Base-by-base conservation (phyloP, 331 rosid species). In the Malus hybrid region DNA sequence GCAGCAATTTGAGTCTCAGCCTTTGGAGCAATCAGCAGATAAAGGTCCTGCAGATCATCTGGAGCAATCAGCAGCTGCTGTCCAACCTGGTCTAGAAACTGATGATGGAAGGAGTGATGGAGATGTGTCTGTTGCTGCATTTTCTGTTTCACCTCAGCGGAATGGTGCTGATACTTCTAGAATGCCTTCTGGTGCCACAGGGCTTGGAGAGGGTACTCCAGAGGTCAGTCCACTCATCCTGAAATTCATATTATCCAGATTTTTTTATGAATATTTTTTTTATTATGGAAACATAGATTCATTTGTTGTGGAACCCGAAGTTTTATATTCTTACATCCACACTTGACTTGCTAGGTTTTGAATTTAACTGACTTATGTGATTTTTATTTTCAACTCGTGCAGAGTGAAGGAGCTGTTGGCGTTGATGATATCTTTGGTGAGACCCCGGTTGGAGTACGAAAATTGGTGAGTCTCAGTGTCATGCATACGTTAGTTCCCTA, bases 351-450 rank as follows among this genome's bases (percentile, higher is more conserved):
- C 28, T 36, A 11, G 22, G n/a, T 39, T 11, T 55, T 6, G 52
- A 39, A 56, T 39, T 31, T 79, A 69, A 44, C 24, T 27, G 31
- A 63, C 18, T 65, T 67, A 54, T 80, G 70, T 78, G n/a, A 39
- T 64, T 60, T 84, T 50, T 70, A 18, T 76, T 19, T 32, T 34
- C 50, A 27, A 83, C 54, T 32, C 78, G 48, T 76, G 76, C 93
- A 92, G 98, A 91, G 97, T 81, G 98, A 95, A 87, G 80, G 96
- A 75, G 85, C 96, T 20, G 90, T 79, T 77, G 96, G 77, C 55
- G 77, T 80, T 73, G 99, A 95, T 80, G 99, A 95, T 82, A 95
- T 95, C 78, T 95, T 95, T 87, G 98, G 99, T 18, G 99, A 92
- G 88, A 95, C 98, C 19, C 99, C 98, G 48, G 87, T 97, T 34